These are phyloP conservation scores for Acephala macrosclerotiorum DNA, from an alignment of 2,329 filamentous ascomycete genomes.

Conservation along the genomic window DNA sequence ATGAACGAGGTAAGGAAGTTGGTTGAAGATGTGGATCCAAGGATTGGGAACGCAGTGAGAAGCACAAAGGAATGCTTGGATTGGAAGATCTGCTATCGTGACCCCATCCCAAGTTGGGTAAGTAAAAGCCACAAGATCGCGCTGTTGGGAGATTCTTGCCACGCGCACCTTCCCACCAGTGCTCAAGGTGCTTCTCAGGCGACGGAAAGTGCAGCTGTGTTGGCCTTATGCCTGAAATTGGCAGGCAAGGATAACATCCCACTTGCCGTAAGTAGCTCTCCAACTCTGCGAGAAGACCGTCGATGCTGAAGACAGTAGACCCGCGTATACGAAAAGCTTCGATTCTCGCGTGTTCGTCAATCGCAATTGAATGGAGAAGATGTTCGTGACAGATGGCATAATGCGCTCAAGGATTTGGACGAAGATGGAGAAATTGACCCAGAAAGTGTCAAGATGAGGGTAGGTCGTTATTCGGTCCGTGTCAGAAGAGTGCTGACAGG, in stretches of 20 bases:
- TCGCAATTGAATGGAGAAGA: conserved; percentile 54
- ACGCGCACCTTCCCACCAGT: conserved; percentile 60
- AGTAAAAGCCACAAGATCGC: conserved; percentile 57
- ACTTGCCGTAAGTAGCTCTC: conserved; percentile 45
- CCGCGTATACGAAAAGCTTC: conserved; percentile 52
- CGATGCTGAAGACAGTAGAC: conserved; percentile 42
- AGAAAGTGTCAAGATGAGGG: conserved; percentile 53
- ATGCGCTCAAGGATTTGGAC: conserved; percentile 50
- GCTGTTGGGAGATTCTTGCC: conserved; percentile 60
- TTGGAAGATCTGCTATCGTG: conserved; percentile 62
- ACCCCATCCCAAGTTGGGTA: conserved; percentile 60
- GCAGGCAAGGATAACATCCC: conserved; percentile 50
- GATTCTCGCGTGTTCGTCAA: conserved; percentile 49
- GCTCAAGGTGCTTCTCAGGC: conserved; percentile 62
- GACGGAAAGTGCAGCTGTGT: conserved; percentile 57
- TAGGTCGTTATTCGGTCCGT: conserved; percentile 18
- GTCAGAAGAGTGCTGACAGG: conserved; percentile 11
- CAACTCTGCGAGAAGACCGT: background rate
- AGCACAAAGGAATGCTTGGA: conserved; percentile 55
- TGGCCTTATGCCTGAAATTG: conserved; percentile 54
- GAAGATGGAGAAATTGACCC: conserved; percentile 53
- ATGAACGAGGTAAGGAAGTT: conserved; percentile 51
- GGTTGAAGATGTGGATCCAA: conserved; percentile 50
- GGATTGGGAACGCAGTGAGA: conserved; percentile 54
- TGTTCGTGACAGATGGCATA: conserved; percentile 53